Evolutionary conservation across 352 stramenopile species (phyloP).

Genomic region (Phytophthora tentaculata): DNA sequence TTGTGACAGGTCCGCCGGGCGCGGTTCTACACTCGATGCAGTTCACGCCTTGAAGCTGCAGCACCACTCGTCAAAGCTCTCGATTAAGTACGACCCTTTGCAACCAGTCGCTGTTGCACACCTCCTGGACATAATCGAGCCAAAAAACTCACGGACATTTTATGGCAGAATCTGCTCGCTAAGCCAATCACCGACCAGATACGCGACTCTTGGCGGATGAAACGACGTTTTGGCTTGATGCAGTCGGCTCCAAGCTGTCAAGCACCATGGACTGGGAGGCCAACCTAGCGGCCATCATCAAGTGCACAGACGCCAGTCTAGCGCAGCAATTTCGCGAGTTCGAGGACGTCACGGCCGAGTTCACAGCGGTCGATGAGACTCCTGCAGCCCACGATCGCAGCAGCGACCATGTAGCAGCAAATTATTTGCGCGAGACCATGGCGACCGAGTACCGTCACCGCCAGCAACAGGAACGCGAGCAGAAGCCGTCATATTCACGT

Average conservation of each 20-base stretch:
- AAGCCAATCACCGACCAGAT: constrained; percentile 23
- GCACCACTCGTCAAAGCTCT: constrained; percentile 11
- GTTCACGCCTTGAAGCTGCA: constrained; percentile 7
- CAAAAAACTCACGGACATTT: not conserved
- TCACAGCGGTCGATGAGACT: constrained; percentile 9
- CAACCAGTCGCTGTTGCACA: constrained; percentile 17
- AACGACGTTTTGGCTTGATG: constrained; percentile 33
- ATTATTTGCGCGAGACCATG: constrained; percentile 52
- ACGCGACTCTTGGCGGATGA: constrained; percentile 21
- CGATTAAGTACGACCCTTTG: constrained; percentile 13
- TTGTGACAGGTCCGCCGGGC: constrained; percentile 23
- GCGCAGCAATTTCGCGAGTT: constrained; percentile 80
- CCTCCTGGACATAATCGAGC: constrained; percentile 1
- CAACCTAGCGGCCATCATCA: constrained; percentile 83
- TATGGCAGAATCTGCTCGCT: too few species aligned
- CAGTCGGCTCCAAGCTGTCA: not conserved
- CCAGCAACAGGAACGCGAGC: constrained; percentile 12
- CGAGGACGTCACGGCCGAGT: constrained; percentile 46
- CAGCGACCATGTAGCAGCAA: constrained; percentile 36
- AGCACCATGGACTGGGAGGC: constrained; percentile 69
- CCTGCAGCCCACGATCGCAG: not conserved
- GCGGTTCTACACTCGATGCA: constrained; percentile 18
- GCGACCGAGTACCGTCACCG: constrained; percentile 26
- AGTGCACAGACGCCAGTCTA: constrained; percentile 81
- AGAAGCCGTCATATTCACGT: constrained; percentile 30